These are phyloP conservation scores for Globisporangium polare DNA, from an alignment of 352 stramenopile genomes.

Conservation along the genomic window DNA sequence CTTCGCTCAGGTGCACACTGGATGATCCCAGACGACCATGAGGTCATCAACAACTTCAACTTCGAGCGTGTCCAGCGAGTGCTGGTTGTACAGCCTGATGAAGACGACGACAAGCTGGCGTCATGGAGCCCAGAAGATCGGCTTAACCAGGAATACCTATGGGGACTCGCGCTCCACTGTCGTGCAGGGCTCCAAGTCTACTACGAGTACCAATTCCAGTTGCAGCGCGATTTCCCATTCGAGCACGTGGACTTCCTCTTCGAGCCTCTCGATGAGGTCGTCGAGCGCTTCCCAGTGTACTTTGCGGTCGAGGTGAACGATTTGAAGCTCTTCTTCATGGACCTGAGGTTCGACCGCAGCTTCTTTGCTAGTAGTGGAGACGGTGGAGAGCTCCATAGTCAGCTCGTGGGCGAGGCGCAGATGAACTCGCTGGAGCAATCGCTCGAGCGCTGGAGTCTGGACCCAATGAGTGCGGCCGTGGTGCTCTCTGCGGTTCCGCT, in stretches of 20 bases:
- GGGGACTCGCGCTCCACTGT: slow-evolving; percentile 42
- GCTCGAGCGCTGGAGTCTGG: slow-evolving; percentile 18
- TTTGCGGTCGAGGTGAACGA: slow-evolving; percentile 34
- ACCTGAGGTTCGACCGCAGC: slow-evolving; percentile 62
- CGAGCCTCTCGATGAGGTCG: slow-evolving; percentile 29
- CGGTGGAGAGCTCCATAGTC: not conserved
- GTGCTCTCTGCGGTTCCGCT: slow-evolving; percentile 55
- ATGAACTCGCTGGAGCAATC: slow-evolving; percentile 12
- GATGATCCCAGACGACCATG: slow-evolving; percentile 80
- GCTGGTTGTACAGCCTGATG: not conserved
- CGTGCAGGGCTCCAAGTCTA: slow-evolving; percentile 51
- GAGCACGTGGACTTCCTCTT: slow-evolving; percentile 35
- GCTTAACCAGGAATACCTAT: slow-evolving; percentile 20
- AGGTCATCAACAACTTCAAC: slow-evolving; percentile 78
- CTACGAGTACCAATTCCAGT: slow-evolving; percentile 74
- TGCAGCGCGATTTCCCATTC: slow-evolving; percentile 41
- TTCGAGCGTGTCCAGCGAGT: slow-evolving; percentile 30
- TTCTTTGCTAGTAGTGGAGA: slow-evolving; percentile 22
- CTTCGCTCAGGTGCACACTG: slow-evolving; percentile 61
- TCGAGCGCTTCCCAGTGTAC: slow-evolving; percentile 33
- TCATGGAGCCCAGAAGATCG: not conserved
- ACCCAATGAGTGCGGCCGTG: slow-evolving; percentile 24
- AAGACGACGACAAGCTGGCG: not conserved
- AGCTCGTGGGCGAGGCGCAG: slow-evolving; percentile 35
- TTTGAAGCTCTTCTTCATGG: slow-evolving; percentile 61